These are phyloP conservation scores for Crepidotus variabilis DNA, from an alignment of 768 basidiomycete species.

Conservation along the genomic window DNA sequence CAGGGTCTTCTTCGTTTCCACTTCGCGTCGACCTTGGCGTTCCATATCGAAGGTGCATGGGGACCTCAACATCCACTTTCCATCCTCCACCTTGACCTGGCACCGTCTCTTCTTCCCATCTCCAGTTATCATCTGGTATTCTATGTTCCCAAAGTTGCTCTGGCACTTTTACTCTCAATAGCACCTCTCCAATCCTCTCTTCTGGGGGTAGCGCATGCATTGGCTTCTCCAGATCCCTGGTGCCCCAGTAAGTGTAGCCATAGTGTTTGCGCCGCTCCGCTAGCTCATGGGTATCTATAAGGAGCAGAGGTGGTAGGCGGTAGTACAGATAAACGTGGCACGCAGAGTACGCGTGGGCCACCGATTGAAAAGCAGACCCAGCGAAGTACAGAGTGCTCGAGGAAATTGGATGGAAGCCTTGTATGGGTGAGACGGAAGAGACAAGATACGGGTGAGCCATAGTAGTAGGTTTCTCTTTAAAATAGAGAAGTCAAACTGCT, in stretches of 20 bases:
- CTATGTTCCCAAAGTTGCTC: background rate
- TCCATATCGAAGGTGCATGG: constrained; percentile 46
- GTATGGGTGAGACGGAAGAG: constrained; percentile 22
- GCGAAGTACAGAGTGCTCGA: constrained; percentile 23
- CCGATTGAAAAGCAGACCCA: background rate
- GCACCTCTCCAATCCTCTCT: constrained; percentile 16
- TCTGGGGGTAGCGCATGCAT: constrained; percentile 30
- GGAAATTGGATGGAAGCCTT: constrained; percentile 38
- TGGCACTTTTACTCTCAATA: constrained; percentile 24
- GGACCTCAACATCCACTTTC: constrained; percentile 32
- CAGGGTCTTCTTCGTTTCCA: background rate
- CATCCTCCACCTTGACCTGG: constrained; percentile 5
- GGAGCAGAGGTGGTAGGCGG: constrained; percentile 36
- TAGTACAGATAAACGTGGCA: constrained; percentile 39
- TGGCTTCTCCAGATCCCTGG: constrained; percentile 43
- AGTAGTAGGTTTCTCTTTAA: background rate
- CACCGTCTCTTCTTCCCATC: background rate
- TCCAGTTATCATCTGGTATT: background rate
- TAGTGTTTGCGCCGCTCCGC: constrained; percentile 32
- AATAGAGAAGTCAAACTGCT: background rate
- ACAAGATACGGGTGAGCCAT: background rate
- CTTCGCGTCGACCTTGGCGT: constrained; percentile 16
- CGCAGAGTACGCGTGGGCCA: constrained; percentile 5
- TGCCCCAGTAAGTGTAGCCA: constrained; percentile 37
- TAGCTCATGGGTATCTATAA: constrained; percentile 49